A percentile compares a stretch with the other conserved stretches of the same genome.
Evolutionary conservation across 768 basidiomycete species (phyloP).

Genomic region (Coprinopsis strossmayeri): DNA sequence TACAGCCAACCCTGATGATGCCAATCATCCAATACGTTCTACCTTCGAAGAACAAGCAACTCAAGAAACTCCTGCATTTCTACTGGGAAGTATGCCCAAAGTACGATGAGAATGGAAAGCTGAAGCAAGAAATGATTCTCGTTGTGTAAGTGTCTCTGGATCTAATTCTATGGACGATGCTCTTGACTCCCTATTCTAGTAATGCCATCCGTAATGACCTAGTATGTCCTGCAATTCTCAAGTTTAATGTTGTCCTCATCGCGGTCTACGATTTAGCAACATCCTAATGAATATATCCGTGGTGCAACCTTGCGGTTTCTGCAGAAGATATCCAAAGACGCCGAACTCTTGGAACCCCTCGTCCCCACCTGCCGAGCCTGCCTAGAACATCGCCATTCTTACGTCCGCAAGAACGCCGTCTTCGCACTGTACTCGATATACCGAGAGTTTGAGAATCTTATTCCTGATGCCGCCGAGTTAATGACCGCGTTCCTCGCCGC

Average conservation of each 20-base stretch:
- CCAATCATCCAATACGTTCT: slow-evolving; percentile 97
- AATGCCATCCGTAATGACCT: slow-evolving; percentile 98
- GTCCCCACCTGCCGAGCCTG: slow-evolving; percentile 90
- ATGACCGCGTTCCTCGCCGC: slow-evolving; percentile 94
- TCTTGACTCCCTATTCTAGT: slow-evolving; percentile 30
- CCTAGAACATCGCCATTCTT: slow-evolving; percentile 95
- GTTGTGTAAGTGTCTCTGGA: slow-evolving; percentile 67
- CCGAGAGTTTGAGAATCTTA: slow-evolving; percentile 88
- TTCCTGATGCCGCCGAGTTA: slow-evolving; percentile 94
- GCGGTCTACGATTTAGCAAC: slow-evolving; percentile 64
- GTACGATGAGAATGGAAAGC: slow-evolving; percentile 91
- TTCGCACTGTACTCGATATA: slow-evolving; percentile 95
- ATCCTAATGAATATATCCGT: slow-evolving; percentile 98
- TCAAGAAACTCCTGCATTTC: slow-evolving; percentile 95
- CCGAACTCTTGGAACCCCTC: slow-evolving; percentile 92
- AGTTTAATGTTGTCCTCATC: slow-evolving; percentile 10
- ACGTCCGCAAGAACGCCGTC: slow-evolving; percentile 97
- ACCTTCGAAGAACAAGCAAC: slow-evolving; percentile 90
- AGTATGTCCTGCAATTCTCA: slow-evolving; percentile 35
- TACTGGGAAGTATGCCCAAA: slow-evolving; percentile 99
- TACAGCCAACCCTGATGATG: slow-evolving; percentile 91
- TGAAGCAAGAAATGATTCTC: slow-evolving; percentile 99
- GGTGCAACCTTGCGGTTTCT: slow-evolving; percentile 96
- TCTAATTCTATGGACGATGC: slow-evolving; percentile 3
- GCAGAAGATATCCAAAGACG: slow-evolving; percentile 90